These are phyloP conservation scores for Delitschia confertaspora DNA, from an alignment of 495 filamentous ascomycete genomes.

Conservation along the genomic window DNA sequence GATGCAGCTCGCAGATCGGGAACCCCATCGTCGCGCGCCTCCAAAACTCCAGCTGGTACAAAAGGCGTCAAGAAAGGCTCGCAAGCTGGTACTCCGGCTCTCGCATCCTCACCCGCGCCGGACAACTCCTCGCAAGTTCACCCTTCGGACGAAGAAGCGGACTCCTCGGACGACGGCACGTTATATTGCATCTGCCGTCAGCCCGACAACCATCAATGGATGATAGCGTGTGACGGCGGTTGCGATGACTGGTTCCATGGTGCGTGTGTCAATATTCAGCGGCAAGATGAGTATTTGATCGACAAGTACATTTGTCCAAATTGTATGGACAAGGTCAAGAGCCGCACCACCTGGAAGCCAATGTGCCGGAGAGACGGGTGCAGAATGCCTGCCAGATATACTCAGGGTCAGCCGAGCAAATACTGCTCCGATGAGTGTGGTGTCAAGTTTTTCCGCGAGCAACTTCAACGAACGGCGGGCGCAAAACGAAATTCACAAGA, in stretches of 20 bases:
- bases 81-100: constrained; percentile 37
- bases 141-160: constrained; percentile 29
- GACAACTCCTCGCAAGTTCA: constrained; percentile 34
- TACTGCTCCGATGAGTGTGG: constrained; percentile 64
- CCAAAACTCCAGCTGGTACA: constrained; percentile 40
- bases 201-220: constrained; percentile 65
- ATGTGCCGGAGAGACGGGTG: constrained; percentile 57
- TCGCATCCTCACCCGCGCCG: constrained; percentile 32
- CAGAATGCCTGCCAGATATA: constrained; percentile 50
- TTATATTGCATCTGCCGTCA: constrained; percentile 63
- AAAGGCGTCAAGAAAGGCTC: constrained; percentile 37
- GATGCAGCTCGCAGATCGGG: constrained; percentile 35
- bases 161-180: constrained; percentile 32
- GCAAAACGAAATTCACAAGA: constrained; percentile 3
- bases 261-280: constrained; percentile 55
- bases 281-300: constrained; percentile 54
- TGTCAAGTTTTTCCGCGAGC: constrained; percentile 46
- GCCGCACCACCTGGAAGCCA: constrained; percentile 57
- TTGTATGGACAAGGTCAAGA: constrained; percentile 46
- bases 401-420: constrained; percentile 45
- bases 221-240: constrained; percentile 64
- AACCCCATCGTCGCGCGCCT: constrained; percentile 41
- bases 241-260: constrained; percentile 73
- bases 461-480: constrained; percentile 25
- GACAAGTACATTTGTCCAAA: constrained; percentile 63